Base-by-base conservation (phyloP, 305 asterid genomes). In the Fraxinus greggii region DNA sequence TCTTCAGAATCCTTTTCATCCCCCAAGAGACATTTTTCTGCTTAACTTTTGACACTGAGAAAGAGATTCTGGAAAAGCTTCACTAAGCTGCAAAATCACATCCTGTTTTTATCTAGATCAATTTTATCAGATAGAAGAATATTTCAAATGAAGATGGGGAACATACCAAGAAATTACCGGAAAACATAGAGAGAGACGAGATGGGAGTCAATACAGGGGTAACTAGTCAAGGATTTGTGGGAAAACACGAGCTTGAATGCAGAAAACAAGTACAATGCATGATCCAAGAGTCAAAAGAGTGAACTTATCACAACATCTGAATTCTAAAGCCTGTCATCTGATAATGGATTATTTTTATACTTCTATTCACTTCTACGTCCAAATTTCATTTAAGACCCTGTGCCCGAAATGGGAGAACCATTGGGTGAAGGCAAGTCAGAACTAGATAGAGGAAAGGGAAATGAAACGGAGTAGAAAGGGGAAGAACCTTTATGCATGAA, bases 401-500 rank as follows among this genome's bases (percentile, higher is more conserved):
- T 48, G 7, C 21, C 59, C 2, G 1, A 48, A 42, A 48, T 48
- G 59, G 59, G 59, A 48, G 59, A 48, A 48, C 59, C 7, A 56
- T 56, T 12, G 12, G 12, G 3, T 6, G 12, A 56, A 56, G 9
- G 67, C 67, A 56, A 21, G n/a, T 56, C 12, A 19, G 3, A 56
- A 21, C 26, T 86, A 86, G 74, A 90, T 23, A 78, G 91, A 83
- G 75, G 85, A 87, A 48, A 48, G 21, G 7, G 21, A 48, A 12
- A 48, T 48, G 59, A n/a, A 48, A 4, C 19, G 7, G 59, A 48
- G 59, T 48, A 15, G 59, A 42, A 42, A 42, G 54, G 54, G 54
- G n/a, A 42, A 42, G 54, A 42, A 42, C 54, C 54, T 42, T 42
- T 42, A 1, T 42, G 54, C n/a, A 42, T 12, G n/a, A 42, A 42